Conservation (phyloP, 768 basidiomycete genomes). For the Piloderma croceum region DNA sequence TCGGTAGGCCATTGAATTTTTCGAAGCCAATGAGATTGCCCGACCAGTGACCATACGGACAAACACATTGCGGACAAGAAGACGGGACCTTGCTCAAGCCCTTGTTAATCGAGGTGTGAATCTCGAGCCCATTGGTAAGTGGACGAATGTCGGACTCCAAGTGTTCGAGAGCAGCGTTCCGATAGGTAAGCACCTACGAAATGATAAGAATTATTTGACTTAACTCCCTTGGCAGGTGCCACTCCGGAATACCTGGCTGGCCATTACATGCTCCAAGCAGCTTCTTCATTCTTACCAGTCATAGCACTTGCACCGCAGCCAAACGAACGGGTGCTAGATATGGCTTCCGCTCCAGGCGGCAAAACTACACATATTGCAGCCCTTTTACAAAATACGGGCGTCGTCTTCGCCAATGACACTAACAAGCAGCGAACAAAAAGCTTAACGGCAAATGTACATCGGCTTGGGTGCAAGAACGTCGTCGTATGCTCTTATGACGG, state of each 20-base stretch:
- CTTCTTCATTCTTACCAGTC: constrained; percentile 98
- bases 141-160: constrained; percentile 98
- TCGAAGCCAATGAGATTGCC: constrained; percentile 93
- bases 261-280: constrained; percentile 99
- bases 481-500: constrained; percentile 97
- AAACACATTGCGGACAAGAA: constrained; percentile 89
- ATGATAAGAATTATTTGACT: background rate
- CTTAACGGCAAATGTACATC: constrained; percentile 93
- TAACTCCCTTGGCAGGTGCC: constrained; percentile 48
- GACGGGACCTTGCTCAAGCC: constrained; percentile 90
- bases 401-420: constrained; percentile 94
- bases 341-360: constrained; percentile 98
- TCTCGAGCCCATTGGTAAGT: constrained; percentile 97
- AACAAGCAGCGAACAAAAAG: constrained; percentile 95
- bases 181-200: constrained; percentile 51
- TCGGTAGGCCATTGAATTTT: constrained; percentile 91
- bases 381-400: constrained; percentile 94
- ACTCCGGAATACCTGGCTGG: constrained; percentile 99
- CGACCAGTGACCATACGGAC: constrained; percentile 97
- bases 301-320: constrained; percentile 92
- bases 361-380: constrained; percentile 98
- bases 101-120: constrained; percentile 95
- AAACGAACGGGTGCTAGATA: constrained; percentile 90
- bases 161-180: constrained; percentile 96
- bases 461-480: constrained; percentile 97